Base-by-base conservation (phyloP, 2,329 filamentous ascomycete species). In the Phyllosticta capitalensis region DNA sequence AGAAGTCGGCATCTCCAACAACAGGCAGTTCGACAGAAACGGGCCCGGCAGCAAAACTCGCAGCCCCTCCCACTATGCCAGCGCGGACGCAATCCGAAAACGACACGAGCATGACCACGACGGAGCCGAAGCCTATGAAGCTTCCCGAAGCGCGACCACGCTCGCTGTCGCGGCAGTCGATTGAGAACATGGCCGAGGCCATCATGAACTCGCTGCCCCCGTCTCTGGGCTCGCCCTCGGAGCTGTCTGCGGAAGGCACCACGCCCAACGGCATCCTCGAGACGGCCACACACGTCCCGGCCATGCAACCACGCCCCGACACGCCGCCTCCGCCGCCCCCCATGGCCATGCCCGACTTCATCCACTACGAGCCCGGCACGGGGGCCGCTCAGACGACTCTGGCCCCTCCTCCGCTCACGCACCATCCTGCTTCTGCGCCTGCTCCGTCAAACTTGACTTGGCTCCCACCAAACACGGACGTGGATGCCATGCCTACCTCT, bases 271-370 rank as follows among this genome's bases (percentile, higher is more conserved):
- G 54, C 50, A 21, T 54, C 12, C 58, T 56, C 50, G 50, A 53
- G 33, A 56, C 54, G n/a, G 52, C 54, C 26, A 28, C 48, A 9
- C 12, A 66, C 65, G 9, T 68, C 67, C 14, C 71, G 24, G 53
- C 54, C 19, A 53, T 59, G 58, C 51, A 70, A 14, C 66, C 67
- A 9, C 67, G 70, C 22, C 68, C 70, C 10, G 71, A 74, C 49
- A 73, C 72, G 2, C 72, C 72, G 19, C 62, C 63, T 10, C 62
- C 62, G 17, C 72, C 72, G 14, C 70, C 72, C 1, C 71, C 72
- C 17, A 58, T 68, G 1, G 64, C 53, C 3, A 67, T 71, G 1
- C 65, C 70, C 14, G 63, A 71, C 7, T 73, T 73, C 57, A 65
- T 72, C 10, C 68, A 72, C 28, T 70, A 70, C 58, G 45, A 69